Percentiles rank a stretch among this genome's conserved stretches.
Conservation (phyloP, 2,329 filamentous ascomycete genomes). For the Sclerotinia minor region DNA sequence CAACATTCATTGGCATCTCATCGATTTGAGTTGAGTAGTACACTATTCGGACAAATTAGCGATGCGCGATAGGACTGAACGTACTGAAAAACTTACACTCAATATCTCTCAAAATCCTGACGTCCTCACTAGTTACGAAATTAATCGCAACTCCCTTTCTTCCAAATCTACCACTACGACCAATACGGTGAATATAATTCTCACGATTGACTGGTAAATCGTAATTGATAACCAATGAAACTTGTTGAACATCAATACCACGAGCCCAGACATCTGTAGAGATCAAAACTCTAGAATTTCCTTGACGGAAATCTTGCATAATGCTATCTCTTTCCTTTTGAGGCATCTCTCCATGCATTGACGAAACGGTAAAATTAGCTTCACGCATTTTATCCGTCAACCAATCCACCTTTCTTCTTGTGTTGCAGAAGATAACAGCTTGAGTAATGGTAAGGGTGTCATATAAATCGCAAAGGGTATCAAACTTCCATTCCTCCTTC, state of each 20-base stretch:
- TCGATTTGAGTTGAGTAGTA: slow-evolving; percentile 79
- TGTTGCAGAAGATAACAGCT: slow-evolving; percentile 99
- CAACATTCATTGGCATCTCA: slow-evolving; percentile 79
- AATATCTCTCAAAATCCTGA: slow-evolving; percentile 95
- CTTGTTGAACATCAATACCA: slow-evolving; percentile 98
- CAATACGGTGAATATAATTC: slow-evolving; percentile 99
- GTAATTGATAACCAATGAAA: slow-evolving; percentile 98
- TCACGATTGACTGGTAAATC: slow-evolving; percentile 97
- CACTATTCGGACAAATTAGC: slow-evolving; percentile 45
- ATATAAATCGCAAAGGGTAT: slow-evolving; percentile 97
- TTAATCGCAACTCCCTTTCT: slow-evolving; percentile 99
- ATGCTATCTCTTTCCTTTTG: slow-evolving; percentile 98
- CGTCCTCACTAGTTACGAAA: slow-evolving; percentile 97
- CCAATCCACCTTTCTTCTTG: slow-evolving; percentile 98
- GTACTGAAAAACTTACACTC: slow-evolving; percentile 64
- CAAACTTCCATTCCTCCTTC: slow-evolving; percentile 99
- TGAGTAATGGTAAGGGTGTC: slow-evolving; percentile 98
- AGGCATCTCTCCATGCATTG: slow-evolving; percentile 99
- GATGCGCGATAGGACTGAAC: background rate
- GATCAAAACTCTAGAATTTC: slow-evolving; percentile 93
- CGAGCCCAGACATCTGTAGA: slow-evolving; percentile 97
- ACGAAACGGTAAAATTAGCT: slow-evolving; percentile 96
- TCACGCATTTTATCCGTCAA: slow-evolving; percentile 99
- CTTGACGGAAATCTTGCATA: slow-evolving; percentile 98
- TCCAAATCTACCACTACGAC: slow-evolving; percentile 91